Evolutionary conservation across 1,284 basidiomycete species (phyloP).

Genomic region (Tremellales sp.): DNA sequence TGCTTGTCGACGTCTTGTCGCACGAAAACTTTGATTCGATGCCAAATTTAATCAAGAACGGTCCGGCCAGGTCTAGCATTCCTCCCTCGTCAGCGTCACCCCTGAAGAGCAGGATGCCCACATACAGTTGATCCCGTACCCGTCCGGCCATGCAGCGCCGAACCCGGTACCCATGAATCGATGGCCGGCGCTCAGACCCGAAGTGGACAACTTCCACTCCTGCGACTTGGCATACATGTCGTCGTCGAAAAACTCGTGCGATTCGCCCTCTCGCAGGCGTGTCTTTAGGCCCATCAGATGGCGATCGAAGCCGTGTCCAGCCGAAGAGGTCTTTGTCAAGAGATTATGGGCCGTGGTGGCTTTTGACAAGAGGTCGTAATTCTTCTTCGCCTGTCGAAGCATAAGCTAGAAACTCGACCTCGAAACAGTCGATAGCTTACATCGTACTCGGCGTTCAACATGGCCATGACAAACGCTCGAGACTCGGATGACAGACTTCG

Average conservation of each 20-base stretch:
- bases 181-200: constrained; percentile 80
- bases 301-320: constrained; percentile 83
- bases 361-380: constrained; percentile 58
- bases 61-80: constrained; percentile 70
- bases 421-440: constrained; percentile 14
- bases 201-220: constrained; percentile 89
- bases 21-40: constrained; percentile 84
- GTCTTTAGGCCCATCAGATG: constrained; percentile 83
- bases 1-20: constrained; percentile 64
- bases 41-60: constrained; percentile 83
- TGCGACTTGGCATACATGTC: constrained; percentile 70
- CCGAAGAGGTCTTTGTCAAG: constrained; percentile 74
- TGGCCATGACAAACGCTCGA: constrained; percentile 72
- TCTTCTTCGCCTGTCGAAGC: constrained; percentile 49
- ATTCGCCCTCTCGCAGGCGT: constrained; percentile 55
- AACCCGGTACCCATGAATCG: constrained; percentile 91
- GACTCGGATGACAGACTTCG: constrained; percentile 73
- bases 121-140: constrained; percentile 89
- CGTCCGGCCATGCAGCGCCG: constrained; percentile 71
- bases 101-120: constrained; percentile 10
- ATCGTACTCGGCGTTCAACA: constrained; percentile 61
- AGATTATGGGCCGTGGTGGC: constrained; percentile 71
- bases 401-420: background rate
- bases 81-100: constrained; percentile 1
- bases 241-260: constrained; percentile 67